Percentiles rank a stretch among this genome's conserved stretches.
phyloP scores from a whole-genome alignment of 2,329 filamentous ascomycete species.

The Alternaria ventricosa region DNA sequence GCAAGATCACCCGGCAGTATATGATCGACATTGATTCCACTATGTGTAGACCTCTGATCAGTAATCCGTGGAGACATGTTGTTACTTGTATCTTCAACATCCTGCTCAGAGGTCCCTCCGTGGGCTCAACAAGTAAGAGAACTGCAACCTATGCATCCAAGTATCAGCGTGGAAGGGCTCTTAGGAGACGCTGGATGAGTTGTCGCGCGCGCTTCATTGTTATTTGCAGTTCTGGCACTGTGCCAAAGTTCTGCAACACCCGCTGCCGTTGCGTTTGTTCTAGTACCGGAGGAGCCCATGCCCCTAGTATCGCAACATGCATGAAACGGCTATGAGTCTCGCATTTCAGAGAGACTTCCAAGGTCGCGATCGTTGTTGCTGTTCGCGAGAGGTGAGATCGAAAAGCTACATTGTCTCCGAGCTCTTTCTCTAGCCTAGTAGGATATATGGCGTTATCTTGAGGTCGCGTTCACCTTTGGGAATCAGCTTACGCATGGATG shows the following conservation, averaged over 20 bases:
- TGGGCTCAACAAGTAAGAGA: neutral
- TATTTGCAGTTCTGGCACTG: neutral
- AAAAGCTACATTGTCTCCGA: neutral
- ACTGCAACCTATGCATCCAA: neutral
- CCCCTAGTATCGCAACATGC: neutral
- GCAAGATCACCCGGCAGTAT: conserved; percentile 30
- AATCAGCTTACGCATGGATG: neutral
- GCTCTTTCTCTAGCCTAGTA: neutral
- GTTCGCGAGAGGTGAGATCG: neutral
- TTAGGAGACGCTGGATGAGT: neutral
- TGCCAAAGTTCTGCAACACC: neutral
- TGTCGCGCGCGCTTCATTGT: neutral
- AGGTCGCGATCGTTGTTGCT: neutral
- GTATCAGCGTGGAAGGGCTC: neutral
- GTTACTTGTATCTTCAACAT: neutral
- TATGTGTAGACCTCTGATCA: neutral
- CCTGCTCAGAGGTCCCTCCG: neutral
- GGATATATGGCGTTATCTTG: neutral
- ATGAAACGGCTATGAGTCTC: neutral
- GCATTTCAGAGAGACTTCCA: neutral
- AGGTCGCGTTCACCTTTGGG: neutral
- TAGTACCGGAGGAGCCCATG: neutral
- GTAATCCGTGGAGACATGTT: conserved; percentile 1
- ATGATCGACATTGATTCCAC: conserved; percentile 12
- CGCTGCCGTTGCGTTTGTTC: neutral